Evolutionary conservation across 352 stramenopile species (phyloP).

Genomic region (Phytophthora hibernalis): DNA sequence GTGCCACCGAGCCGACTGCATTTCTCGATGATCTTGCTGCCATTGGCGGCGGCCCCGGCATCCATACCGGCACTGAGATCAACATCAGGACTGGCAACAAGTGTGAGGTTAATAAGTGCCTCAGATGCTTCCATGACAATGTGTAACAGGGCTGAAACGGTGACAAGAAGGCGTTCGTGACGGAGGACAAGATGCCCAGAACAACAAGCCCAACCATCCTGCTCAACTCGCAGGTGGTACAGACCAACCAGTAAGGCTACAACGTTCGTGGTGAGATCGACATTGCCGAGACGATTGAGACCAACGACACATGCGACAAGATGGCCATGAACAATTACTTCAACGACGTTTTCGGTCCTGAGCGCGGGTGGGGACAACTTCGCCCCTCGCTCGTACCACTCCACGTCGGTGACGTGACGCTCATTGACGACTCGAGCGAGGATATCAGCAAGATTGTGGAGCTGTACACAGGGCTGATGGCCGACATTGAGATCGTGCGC

Average conservation of each 20-base stretch:
- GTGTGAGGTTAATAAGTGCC: conserved; percentile 46
- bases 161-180: conserved; percentile 77
- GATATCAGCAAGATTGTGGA: conserved; percentile 73
- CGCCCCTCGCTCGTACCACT: conserved; percentile 38
- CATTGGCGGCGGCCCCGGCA: conserved; percentile 48
- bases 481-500: conserved; percentile 4
- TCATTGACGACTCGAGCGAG: conserved; percentile 61
- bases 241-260: conserved; percentile 67
- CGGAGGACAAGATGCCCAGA: conserved; percentile 59
- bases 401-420: conserved; percentile 61
- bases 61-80: conserved; percentile 61
- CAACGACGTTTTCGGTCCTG: conserved; percentile 50
- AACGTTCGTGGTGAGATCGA: conserved; percentile 79
- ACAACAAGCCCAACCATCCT: conserved; percentile 49
- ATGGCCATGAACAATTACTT: conserved; percentile 77
- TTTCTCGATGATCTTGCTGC: conserved; percentile 54
- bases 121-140: conserved; percentile 43
- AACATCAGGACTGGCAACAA: conserved; percentile 67
- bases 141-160: conserved; percentile 70
- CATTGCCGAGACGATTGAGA: conserved; percentile 73
- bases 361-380: conserved; percentile 57
- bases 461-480: conserved; percentile 11
- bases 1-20: conserved; percentile 30
- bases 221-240: conserved; percentile 61
- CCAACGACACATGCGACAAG: conserved; percentile 38